Evolutionary conservation across 2,329 filamentous ascomycete genomes (phyloP).

Genomic region (Paecilomyces formosus): DNA sequence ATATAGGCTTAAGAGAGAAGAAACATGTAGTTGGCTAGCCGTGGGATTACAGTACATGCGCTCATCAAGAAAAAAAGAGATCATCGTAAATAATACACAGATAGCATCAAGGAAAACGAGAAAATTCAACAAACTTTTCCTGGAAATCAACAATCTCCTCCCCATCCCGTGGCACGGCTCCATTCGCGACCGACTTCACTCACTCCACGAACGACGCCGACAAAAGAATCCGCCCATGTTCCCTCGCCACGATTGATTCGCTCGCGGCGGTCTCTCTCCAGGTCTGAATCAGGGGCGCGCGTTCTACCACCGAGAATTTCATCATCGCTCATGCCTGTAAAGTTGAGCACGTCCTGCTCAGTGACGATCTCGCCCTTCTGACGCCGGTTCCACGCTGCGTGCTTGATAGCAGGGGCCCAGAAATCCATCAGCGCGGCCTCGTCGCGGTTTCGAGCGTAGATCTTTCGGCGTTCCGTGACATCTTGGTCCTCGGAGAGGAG

Average conservation of each 20-base stretch:
- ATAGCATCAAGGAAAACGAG: too few species aligned
- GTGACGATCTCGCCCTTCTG: conserved; percentile 11
- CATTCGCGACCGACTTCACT: conserved; percentile 16
- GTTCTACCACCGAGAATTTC: not conserved
- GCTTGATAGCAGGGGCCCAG: conserved; percentile 27
- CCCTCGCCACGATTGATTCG: conserved; percentile 16
- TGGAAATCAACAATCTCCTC: conserved; percentile 7
- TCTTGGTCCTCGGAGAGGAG: conserved; percentile 5
- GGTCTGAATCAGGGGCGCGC: conserved; percentile 6
- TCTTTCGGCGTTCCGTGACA: conserved; percentile 4
- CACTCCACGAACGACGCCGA: conserved; percentile 18
- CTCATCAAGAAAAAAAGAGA: not conserved
- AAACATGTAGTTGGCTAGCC: too few species aligned
- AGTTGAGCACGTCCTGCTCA: conserved; percentile 9
- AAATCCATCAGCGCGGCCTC: conserved; percentile 22
- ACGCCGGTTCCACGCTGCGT: conserved; percentile 25
- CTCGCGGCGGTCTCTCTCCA: conserved; percentile 13
- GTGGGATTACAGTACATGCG: not conserved
- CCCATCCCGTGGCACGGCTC: conserved; percentile 17
- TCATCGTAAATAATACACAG: too few species aligned
- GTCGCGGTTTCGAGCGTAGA: conserved; percentile 17
- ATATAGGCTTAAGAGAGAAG: too few species aligned
- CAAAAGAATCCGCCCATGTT: conserved; percentile 17
- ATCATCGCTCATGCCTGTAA: conserved; percentile 3
- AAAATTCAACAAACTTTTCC: not conserved